Percentiles rank a stretch among this genome's conserved stretches.
Evolutionary conservation across 2,329 filamentous ascomycete genomes (phyloP).

Genomic region (Monosporascus sp.): DNA sequence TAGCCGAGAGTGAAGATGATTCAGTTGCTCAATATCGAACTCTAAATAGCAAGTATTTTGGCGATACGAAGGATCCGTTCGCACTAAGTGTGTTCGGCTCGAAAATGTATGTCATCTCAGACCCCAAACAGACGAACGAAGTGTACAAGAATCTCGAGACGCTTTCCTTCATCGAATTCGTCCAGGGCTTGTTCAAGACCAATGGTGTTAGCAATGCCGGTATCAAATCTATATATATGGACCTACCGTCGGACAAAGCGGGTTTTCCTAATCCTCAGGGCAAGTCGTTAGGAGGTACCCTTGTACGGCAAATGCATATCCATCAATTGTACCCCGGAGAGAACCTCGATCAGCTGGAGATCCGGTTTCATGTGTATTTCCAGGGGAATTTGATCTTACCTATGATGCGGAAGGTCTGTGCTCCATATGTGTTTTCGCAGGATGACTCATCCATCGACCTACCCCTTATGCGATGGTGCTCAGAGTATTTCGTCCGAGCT

Average conservation of each 20-base stretch:
- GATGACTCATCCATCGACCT: not conserved
- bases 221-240: not conserved
- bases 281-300: not conserved
- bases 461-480: not conserved
- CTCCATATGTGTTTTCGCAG: not conserved
- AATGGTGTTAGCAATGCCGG: not conserved
- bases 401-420: not conserved
- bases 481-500: not conserved
- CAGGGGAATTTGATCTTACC: not conserved
- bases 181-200: not conserved
- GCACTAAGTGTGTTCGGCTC: not conserved
- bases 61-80: not conserved
- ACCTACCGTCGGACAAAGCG: not conserved
- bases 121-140: not conserved
- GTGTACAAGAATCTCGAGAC: not conserved
- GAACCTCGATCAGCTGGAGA: not conserved
- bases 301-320: slow-evolving; percentile 1
- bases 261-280: slow-evolving; percentile 1
- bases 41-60: not conserved
- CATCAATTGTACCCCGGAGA: not conserved
- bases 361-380: not conserved
- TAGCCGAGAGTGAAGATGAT: not conserved
- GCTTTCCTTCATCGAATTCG: not conserved
- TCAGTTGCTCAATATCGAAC: not conserved
- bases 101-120: not conserved